Evolutionary conservation across 768 basidiomycete species (phyloP), one percentile per base, ranked within the genome.

Genomic region (Leucocoprinus birnbaumii): DNA sequence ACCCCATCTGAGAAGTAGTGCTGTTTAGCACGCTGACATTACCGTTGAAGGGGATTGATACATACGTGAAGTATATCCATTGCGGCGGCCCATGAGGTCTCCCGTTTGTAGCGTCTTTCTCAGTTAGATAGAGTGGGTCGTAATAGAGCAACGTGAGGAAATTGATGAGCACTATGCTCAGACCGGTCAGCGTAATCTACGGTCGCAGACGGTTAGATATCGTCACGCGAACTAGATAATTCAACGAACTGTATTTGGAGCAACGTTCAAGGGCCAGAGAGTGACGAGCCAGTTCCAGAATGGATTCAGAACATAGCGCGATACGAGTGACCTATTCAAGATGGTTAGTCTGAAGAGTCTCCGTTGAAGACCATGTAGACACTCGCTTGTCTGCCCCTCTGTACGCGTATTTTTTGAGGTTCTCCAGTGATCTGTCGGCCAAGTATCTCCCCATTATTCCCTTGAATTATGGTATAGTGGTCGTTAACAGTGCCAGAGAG

Each of bases 261-360:
- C 94, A 5, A 98, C 76, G 43, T 76, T 85, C 43, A 79, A 75
- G 2, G 94, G 94, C 84, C 91, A 95, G 22, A 94, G 76, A 3
- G 83, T 93, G 52, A 96, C 89, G 58, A 96, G 83, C 89, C 89
- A 90, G 31, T 77, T 91, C 94, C 94, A 97, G 71, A 87, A 96
- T 2, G 89, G 90, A 42, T 84, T 82, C 51, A 98, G 74, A 21
- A 94, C 72, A 68, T 87, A 86, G 64, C 81, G 77, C 37, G 91
- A 91, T 2, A 89, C 62, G 27, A 91, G 61, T 8, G 92, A 95
- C 67, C 91, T 94, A 57, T 27, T 35, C 42, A 48, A 5, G 26
- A 11, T 42, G 35, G 7, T 47, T 56, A 21, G 51, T 34, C 46
- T 57, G 54, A 52, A 58, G 48, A 43, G 54, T 8, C 25, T 27